Evolutionary conservation across 345 rosid genomes (phyloP), one percentile per base, ranked within the genome.

Genomic region (Melastoma malabathricum): DNA sequence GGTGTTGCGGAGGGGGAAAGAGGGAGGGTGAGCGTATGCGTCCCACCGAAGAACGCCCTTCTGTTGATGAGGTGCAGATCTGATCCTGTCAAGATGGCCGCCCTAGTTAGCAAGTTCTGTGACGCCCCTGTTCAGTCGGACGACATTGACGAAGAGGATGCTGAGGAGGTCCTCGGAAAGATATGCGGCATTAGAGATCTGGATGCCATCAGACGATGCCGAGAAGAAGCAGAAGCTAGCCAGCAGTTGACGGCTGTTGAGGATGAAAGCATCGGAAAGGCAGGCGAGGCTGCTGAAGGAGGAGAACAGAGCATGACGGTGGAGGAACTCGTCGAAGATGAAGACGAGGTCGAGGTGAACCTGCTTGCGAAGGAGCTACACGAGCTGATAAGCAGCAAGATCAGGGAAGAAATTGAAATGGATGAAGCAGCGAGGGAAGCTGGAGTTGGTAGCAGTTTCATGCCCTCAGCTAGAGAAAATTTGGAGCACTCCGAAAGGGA

Each of bases 51-150:
- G 75, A 90, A 86, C 48, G 96, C 98, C 43, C 72, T 90, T 52
- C 66, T 86, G 59, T 39, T 86, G 61, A 90, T 90, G 98, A 72
- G 96, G 55, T 90, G 94, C 58, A 80, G 94, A 82, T 86, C 94
- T 69, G 98, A 90, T 55, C 96, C 98, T 56, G 94, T 86, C 12
- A 84, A 78, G 68, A 80, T 90, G 75, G 89, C 96, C 29, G 92
- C 94, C 44, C 74, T 90, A 1, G 83, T 92, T 47, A 86, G 74
- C 64, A 74, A 74, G 62, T 82, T 78, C 19, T 77, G 86, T 64
- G 92, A 82, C 41, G 58, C 79, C 15, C 87, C 86, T 20, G 23
- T 60, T 46, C 70, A 72, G 0, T 58, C 67, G 18, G 60, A 63
- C 41, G 64, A 55, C 5, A 64, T 29, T 3, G 59, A 59, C 8